These are phyloP conservation scores for Strigomonas culicis DNA, from an alignment of 208 protist genomes.

Conservation along the genomic window DNA sequence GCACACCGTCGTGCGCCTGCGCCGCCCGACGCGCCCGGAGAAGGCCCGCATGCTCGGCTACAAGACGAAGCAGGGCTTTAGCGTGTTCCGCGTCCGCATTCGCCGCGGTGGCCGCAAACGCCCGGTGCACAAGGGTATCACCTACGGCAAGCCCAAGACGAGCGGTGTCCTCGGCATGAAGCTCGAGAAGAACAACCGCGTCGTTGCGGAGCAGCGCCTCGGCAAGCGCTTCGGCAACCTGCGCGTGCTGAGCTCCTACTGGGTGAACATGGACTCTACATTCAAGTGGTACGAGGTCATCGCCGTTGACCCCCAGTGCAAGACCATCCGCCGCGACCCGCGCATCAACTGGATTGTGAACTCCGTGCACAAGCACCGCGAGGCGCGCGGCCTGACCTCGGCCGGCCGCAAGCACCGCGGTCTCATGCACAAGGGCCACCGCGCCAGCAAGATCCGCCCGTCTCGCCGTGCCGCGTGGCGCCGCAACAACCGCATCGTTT, in stretches of 20 bases:
- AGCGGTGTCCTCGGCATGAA: conserved; percentile 98
- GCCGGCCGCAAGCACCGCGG: conserved; percentile 96
- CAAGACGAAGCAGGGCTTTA: conserved; percentile 99
- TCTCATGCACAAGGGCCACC: conserved; percentile 95
- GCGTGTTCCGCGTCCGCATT: conserved; percentile 99
- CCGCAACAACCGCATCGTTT: conserved; percentile 94
- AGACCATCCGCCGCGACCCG: conserved; percentile 97
- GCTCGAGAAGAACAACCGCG: conserved; percentile 94
- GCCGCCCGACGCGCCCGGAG: conserved; percentile 97
- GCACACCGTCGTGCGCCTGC: conserved; percentile 89
- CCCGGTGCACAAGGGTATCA: conserved; percentile 95
- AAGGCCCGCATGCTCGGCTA: conserved; percentile 99
- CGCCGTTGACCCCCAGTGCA: conserved; percentile 97
- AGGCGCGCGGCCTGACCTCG: conserved; percentile 98
- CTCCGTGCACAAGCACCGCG: conserved; percentile 96
- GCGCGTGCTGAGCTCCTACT: conserved; percentile 99
- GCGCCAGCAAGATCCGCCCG: conserved; percentile 94
- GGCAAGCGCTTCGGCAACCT: conserved; percentile 95
- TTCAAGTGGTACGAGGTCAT: conserved; percentile 99
- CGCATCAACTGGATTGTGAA: conserved; percentile 99
- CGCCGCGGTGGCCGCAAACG: conserved; percentile 98
- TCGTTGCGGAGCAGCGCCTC: conserved; percentile 97
- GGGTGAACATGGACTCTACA: conserved; percentile 96
- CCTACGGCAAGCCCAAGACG: conserved; percentile 98
- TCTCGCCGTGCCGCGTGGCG: conserved; percentile 97